phyloP scores from a whole-genome alignment of 2,329 filamentous ascomycete species.

The Cladophialophora carrionii region DNA sequence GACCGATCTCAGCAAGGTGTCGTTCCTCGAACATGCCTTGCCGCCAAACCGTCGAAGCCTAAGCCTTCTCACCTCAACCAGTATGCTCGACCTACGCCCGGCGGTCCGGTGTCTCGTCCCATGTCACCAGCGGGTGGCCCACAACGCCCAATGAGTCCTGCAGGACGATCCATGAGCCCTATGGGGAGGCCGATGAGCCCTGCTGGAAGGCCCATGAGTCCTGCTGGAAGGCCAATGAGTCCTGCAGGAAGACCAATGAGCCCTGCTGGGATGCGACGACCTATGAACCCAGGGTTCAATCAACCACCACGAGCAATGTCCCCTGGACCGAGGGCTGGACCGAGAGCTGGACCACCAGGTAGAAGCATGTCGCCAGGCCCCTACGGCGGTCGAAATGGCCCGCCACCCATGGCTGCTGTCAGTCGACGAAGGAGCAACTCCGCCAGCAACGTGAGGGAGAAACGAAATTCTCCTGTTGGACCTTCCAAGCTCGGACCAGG shows the following conservation, averaged over 20 bases:
- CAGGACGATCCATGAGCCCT: slow-evolving; percentile 52
- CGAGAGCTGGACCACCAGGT: slow-evolving; percentile 45
- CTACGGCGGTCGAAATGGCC: slow-evolving; percentile 48
- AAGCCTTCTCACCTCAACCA: slow-evolving; percentile 64
- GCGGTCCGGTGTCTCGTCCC: slow-evolving; percentile 38
- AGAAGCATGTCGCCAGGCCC: slow-evolving; percentile 52
- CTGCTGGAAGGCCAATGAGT: slow-evolving; percentile 39
- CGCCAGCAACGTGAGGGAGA: slow-evolving; percentile 46
- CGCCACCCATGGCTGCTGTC: slow-evolving; percentile 47
- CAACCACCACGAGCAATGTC: slow-evolving; percentile 51
- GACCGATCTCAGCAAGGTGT: slow-evolving; percentile 93
- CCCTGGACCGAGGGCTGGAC: slow-evolving; percentile 49
- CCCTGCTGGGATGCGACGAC: slow-evolving; percentile 39
- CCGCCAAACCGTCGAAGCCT: slow-evolving; percentile 86
- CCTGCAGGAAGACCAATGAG: slow-evolving; percentile 38
- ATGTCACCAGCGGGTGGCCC: slow-evolving; percentile 35
- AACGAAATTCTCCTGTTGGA: slow-evolving; percentile 45
- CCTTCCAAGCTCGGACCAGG: slow-evolving; percentile 37
- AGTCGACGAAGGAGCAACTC: slow-evolving; percentile 52
- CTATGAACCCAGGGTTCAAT: slow-evolving; percentile 39
- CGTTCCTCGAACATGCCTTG: slow-evolving; percentile 89
- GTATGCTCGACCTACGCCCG: slow-evolving; percentile 50
- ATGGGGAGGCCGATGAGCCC: slow-evolving; percentile 35
- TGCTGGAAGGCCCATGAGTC: slow-evolving; percentile 9
- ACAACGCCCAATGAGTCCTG: slow-evolving; percentile 31